Conservation (phyloP, 2,329 filamentous ascomycete species). For the Aspergillus sp. region DNA sequence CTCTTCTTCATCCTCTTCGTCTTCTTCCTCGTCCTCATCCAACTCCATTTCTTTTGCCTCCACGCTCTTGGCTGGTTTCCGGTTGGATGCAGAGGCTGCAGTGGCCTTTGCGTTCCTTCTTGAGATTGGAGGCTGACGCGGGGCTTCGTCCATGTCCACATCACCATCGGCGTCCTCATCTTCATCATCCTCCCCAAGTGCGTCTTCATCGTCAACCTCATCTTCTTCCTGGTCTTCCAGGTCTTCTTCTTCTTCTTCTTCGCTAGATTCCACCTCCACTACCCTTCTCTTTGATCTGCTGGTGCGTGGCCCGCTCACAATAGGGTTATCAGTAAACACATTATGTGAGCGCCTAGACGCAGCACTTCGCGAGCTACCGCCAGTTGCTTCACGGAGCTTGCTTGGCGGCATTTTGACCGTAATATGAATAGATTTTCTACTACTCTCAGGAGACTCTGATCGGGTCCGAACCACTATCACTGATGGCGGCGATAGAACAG, state of each 20-base stretch:
- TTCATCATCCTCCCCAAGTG: slow-evolving; percentile 22
- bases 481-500: slow-evolving; percentile 28
- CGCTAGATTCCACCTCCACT: slow-evolving; percentile 47
- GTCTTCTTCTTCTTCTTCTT: slow-evolving; percentile 43
- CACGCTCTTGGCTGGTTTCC: slow-evolving; percentile 43
- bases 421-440: slow-evolving; percentile 45
- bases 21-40: slow-evolving; percentile 32
- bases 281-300: slow-evolving; percentile 47
- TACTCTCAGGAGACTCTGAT: slow-evolving; percentile 35
- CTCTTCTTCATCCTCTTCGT: slow-evolving; percentile 30
- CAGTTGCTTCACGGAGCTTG: slow-evolving; percentile 50
- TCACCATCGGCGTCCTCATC: slow-evolving; percentile 39
- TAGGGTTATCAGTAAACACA: slow-evolving; percentile 47
- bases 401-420: slow-evolving; percentile 52
- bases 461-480: slow-evolving; percentile 40
- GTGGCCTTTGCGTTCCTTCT: slow-evolving; percentile 40
- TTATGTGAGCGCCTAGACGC: slow-evolving; percentile 38
- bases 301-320: slow-evolving; percentile 46
- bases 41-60: slow-evolving; percentile 50
- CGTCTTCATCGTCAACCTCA: slow-evolving; percentile 43
- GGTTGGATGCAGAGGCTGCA: slow-evolving; percentile 15
- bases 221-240: slow-evolving; percentile 47
- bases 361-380: slow-evolving; percentile 27
- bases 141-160: slow-evolving; percentile 48
- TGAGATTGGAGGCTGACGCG: slow-evolving; percentile 36